Evolutionary conservation across 352 stramenopile genomes (phyloP), one percentile per base, ranked within the genome.

Genomic region (Phytophthora sp.): DNA sequence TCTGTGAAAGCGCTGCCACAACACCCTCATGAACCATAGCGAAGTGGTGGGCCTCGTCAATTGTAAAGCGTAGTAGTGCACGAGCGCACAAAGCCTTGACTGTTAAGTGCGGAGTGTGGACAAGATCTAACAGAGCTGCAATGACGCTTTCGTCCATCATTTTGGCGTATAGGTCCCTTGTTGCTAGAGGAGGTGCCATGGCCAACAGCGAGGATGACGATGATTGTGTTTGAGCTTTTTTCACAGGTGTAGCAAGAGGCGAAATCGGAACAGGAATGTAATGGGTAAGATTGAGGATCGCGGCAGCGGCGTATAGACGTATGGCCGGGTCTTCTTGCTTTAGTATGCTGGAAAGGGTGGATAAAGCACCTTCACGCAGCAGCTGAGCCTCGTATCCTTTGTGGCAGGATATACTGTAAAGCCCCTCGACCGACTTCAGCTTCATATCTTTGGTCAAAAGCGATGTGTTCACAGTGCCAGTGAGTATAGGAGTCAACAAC

Each of bases 371-470:
- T 64, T 94, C 85, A 3, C 72, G 69, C 1, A 96, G 66, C 20
- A 96, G 73, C 49, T 93, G 82, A 15, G 69, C 48, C 54, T 96
- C 87, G 45, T 88, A 90, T n/a, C 79, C 84, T 17, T 72, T 74
- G 41, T 89, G 79, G 41, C 72, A 92, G 11, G 87, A 95, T 21
- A 95, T 81, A 49, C 82, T 91, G 52, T 92, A 94, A 12, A 95
- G 54, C 0, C 87, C 85, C 46, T 95, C 84, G 21, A 85, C 68
- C 35, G 81, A 88, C 52, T 89, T 89, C 48, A 93, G 62, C 51
- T 92, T 92, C 71, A 87, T 85, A 12, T 94, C 84, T 11, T 78
- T 77, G 0, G 78, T 84, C 21, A 92, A 46, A 31, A 72, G 27
- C 34, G 52, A 44, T 4, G 64, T 56, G 49, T 50, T 81, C 27